Evolutionary conservation across 148 eudicot genomes (phyloP).

Genomic region (Amaranthus hypochondriacus): DNA sequence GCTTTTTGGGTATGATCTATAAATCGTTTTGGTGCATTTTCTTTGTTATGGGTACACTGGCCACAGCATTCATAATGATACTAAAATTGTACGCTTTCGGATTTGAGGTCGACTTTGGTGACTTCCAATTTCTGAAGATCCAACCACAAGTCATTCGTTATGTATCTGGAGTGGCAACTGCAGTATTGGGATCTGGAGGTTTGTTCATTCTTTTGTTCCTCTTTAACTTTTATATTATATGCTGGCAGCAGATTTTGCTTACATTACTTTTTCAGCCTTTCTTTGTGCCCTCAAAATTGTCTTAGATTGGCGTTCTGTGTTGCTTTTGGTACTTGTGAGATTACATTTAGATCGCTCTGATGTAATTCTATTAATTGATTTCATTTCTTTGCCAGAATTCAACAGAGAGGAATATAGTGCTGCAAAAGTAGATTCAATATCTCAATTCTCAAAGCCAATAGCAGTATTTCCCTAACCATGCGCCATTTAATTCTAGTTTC

Average conservation of each 20-base stretch:
- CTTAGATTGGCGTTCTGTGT: not conserved
- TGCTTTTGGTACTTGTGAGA: not conserved
- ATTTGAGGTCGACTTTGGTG: conserved; percentile 86
- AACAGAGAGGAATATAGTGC: conserved; percentile 62
- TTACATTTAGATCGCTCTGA: not conserved
- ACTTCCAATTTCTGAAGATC: conserved; percentile 86
- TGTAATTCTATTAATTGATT: not conserved
- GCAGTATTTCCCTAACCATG: conserved; percentile 40
- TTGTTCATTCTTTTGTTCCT: conserved; percentile 19
- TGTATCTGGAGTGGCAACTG: conserved; percentile 95
- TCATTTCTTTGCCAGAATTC: conserved; percentile 51
- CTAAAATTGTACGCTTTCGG: conserved; percentile 25
- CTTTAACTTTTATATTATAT: not conserved
- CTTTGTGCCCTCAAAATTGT: not conserved
- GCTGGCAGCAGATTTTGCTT: not conserved
- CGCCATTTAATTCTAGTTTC: not conserved
- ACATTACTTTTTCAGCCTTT: not conserved
- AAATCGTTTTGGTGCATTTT: not conserved
- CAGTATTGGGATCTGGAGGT: conserved; percentile 98
- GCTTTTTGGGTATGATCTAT: conserved; percentile 76
- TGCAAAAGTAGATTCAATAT: conserved; percentile 78
- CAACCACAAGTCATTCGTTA: conserved; percentile 79
- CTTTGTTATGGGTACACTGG: conserved; percentile 4
- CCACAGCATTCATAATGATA: not conserved
- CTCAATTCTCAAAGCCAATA: conserved; percentile 84